Evolutionary conservation across 2,329 filamentous ascomycete species (phyloP), one percentile per base, ranked within the genome.

Genomic region (Talaromyces sp.): DNA sequence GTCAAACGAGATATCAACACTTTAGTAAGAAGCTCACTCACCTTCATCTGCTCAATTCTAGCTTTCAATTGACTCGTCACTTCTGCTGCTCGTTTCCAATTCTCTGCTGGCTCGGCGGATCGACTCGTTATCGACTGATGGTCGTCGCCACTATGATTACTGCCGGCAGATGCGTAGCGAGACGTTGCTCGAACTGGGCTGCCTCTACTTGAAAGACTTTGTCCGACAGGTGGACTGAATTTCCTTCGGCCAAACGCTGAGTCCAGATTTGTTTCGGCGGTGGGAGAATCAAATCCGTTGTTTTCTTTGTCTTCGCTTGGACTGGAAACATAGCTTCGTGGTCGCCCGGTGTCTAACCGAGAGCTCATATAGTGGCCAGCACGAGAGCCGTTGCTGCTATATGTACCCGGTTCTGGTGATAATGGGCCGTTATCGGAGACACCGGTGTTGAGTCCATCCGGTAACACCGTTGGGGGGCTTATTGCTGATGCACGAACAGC

Each of bases 31-130:
- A n/a, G n/a, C n/a, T n/a, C n/a, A n/a, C 76, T 75, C 56, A 73
- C 84, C 82, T 97, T 99, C 94, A 99, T 99, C 80, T 94, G 89
- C 79, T 97, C 94, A 73, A 99, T 99, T 71, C 94, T 85, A 54
- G 93, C 91, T 79, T 97, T 99, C 68, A 99, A 75, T 73, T 97
- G 94, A 74, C 92, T 97, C 56, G 94, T 99, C 59, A 99, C 94
- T 78, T 99, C 94, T 2, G 94, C 94, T 17, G 94, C 94, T 65
- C 94, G 82, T 78, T 92, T 95, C 94, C 94, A 99, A 71, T 92
- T 97, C 77, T 99, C 94, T 17, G 87, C 85, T 0, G 85, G 85
- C 48, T 86, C 83, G 15, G 68, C 60, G 57, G 66, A 73, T 61
- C 68, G 65, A 48, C 61, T 66, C 61, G 63, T 71, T 54, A 51